These are phyloP conservation scores for Podospora australis DNA, from an alignment of 495 filamentous ascomycete genomes.

Conservation along the genomic window DNA sequence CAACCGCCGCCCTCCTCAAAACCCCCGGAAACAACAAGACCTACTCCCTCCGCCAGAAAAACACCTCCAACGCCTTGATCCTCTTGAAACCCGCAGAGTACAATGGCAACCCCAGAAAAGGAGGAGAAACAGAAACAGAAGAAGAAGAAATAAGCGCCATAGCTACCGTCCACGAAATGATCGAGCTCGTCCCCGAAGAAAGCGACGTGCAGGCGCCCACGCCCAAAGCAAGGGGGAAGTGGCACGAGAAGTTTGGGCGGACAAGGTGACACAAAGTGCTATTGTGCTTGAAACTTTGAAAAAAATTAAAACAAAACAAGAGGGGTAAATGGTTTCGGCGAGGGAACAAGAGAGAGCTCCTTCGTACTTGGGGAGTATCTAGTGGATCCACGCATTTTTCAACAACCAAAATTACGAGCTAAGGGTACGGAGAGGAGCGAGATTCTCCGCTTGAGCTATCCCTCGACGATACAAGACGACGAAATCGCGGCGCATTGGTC, in stretches of 20 bases:
- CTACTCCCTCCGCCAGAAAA: slow-evolving; percentile 80
- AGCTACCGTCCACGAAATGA: slow-evolving; percentile 64
- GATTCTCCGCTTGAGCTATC: no score
- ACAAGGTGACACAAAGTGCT: slow-evolving; percentile 33
- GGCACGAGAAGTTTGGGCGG: slow-evolving; percentile 79
- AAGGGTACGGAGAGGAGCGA: not conserved
- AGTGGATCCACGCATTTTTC: not conserved
- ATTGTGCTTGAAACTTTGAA: no score
- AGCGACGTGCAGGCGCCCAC: slow-evolving; percentile 21
- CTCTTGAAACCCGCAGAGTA: slow-evolving; percentile 50
- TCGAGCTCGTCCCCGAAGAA: slow-evolving; percentile 52
- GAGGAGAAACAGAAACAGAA: not conserved
- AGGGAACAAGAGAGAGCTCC: not conserved
- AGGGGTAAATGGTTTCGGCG: not conserved
- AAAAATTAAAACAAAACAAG: not conserved
- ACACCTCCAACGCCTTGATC: slow-evolving; percentile 83
- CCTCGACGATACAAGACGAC: not conserved
- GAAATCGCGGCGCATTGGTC: not conserved
- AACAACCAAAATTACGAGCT: not conserved
- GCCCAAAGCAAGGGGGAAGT: slow-evolving; percentile 60
- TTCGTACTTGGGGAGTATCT: not conserved
- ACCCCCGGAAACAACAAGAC: slow-evolving; percentile 50
- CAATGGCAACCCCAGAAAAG: slow-evolving; percentile 18
- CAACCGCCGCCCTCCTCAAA: slow-evolving; percentile 66
- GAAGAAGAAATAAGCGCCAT: slow-evolving; percentile 42